A percentile compares a stretch with the other conserved stretches of the same genome.
Conservation (phyloP, 2,329 filamentous ascomycete genomes). For the Tetracladium maxilliforme region DNA sequence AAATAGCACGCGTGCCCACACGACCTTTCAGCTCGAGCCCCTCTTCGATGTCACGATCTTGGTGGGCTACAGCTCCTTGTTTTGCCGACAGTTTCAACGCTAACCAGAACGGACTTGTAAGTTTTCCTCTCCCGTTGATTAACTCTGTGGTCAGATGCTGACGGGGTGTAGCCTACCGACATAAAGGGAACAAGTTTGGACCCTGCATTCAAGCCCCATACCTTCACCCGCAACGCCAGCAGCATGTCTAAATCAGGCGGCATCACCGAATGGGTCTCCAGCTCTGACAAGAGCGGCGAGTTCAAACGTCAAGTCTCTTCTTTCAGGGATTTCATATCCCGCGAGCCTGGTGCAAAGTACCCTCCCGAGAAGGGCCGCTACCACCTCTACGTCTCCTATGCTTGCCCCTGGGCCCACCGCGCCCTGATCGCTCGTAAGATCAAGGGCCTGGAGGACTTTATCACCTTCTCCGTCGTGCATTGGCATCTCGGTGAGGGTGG, state of each 20-base stretch:
- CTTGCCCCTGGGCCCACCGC: conserved; percentile 48
- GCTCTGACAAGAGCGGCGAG: conserved; percentile 66
- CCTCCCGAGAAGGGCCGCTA: conserved; percentile 75
- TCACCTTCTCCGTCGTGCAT: conserved; percentile 42
- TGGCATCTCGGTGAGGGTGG: conserved; percentile 64
- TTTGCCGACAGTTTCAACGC: conserved; percentile 4
- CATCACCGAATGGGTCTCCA: conserved; percentile 76
- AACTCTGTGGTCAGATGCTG: too few relatives aligned
- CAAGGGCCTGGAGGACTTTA: conserved; percentile 75
- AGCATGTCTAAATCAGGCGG: conserved; percentile 6
- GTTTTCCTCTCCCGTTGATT: conserved; percentile 1
- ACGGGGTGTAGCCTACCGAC: too few relatives aligned
- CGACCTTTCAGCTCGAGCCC: too few relatives aligned
- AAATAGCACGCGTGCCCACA: too few relatives aligned
- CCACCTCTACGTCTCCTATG: conserved; percentile 70
- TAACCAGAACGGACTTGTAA: conserved; percentile 1
- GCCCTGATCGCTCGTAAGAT: conserved; percentile 72
- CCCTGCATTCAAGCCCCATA: background rate
- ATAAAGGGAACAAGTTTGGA: conserved; percentile 6
- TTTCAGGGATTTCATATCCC: conserved; percentile 59
- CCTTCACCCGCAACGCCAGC: conserved; percentile 8
- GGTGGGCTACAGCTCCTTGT: too few relatives aligned
- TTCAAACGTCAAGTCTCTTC: conserved; percentile 79
- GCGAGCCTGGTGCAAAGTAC: conserved; percentile 46
- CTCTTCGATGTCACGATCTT: too few relatives aligned